Evolutionary conservation across 257 asterid genomes (phyloP), one percentile per base, ranked within the genome.

Genomic region (Misopates orontium): DNA sequence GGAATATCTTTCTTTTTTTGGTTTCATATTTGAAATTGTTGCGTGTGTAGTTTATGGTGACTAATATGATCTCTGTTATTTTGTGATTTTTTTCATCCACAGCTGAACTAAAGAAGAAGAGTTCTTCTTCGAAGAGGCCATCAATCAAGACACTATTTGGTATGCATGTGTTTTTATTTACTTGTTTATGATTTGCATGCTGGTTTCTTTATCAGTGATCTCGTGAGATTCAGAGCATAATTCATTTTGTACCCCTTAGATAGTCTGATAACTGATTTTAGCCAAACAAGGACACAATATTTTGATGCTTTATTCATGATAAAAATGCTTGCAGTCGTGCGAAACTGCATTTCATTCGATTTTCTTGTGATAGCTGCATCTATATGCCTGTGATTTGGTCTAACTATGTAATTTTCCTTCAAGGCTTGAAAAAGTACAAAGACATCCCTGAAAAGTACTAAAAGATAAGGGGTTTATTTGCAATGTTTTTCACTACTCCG

Each of bases 41-140:
- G 44, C 64, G 40, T 41, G 50, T 48, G 28, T 41, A 28, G 39
- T 56, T 40, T 66, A 25, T 25, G 51, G 47, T 39, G 23, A 69
- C 77, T 69, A 51, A 69, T 31, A 23, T 44, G 69, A 56, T 80
- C 65, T 74, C 48, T 61, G 50, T 52, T 23, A 24, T 19, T 69
- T 18, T 58, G 13, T 71, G 54, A 23, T 47, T 24, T 58, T 66
- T 39, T 66, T 72, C n/a, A 53, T 72, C 66, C 11, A 17, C 91
- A 93, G 99, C 96, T 77, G 97, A 93, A 79, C 60, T 93, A 69
- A 88, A 90, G 95, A 93, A 93, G 94, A 90, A 90, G 78, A 83
- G 19, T 62, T 75, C 82, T 73, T 87, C 79, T 69, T 60, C 96
- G 41, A 90, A 83, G 86, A 82, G 92, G 80, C 96, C 97, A 45